Evolutionary conservation across 1,284 basidiomycete species (phyloP), one percentile per base, ranked within the genome.

Genomic region (Wallemia mellicola): DNA sequence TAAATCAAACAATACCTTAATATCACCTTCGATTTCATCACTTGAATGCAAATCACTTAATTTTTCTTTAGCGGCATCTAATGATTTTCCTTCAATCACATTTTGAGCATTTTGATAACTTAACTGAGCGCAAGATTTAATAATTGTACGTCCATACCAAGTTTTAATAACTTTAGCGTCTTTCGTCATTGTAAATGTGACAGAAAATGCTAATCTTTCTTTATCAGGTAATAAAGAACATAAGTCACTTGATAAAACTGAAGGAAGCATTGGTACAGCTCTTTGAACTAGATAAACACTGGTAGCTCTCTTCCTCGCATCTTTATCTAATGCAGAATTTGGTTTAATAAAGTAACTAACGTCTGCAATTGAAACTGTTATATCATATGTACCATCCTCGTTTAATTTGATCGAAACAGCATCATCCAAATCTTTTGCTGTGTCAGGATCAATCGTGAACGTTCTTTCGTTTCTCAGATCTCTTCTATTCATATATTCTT

Each of bases 261-360:
- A 87, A 1, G 92, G 92, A 3, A 98, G 75, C 92, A 98, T 98
- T 0, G 91, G 89, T 11, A 96, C 88, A 27, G 84, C 80, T 56
- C 89, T 81, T 69, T 96, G 92, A 48, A 96, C 81, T 54, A 98
- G 81, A 68, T 95, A 95, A 58, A 98, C 94, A 64, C 86, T 88
- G 1, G 91, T 96, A 27, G 89, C 92, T 63, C 92, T 79, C 73
- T 95, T 96, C 65, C 88, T 80, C 58, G 94, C 94, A 71, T 99
- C 94, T 30, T 94, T 86, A 67, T 99, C 94, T 64, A 99, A 75
- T 19, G 91, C 85, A 7, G 87, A 94, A 70, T 94, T 94, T 26
- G 87, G 81, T 73, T 89, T 92, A 67, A 92, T 84, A 72, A 96
- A 98, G 75, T 84, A 82, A 1, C 89, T 86, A 1, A 96, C 89